These are phyloP conservation scores for Saprolegnia diclina DNA, from an alignment of 352 stramenopile genomes.

Conservation along the genomic window DNA sequence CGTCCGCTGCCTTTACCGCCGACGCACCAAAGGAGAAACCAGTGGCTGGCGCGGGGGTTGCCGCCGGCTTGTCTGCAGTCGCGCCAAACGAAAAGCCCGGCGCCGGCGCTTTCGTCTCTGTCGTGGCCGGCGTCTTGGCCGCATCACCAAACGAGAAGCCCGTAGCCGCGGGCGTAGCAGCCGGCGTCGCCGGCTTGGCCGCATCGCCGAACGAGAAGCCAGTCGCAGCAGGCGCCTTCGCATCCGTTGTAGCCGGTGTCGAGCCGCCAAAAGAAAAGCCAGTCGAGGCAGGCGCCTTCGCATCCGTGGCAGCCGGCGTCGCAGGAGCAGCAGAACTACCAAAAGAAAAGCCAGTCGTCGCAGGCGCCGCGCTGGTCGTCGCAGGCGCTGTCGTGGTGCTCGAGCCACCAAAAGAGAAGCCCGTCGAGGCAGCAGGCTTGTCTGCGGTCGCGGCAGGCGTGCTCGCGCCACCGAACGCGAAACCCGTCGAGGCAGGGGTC, in stretches of 20 bases:
- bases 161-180: slow-evolving; percentile 26
- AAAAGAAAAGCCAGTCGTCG: slow-evolving; percentile 23
- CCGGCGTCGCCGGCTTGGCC: neutral
- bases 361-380: neutral
- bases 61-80: neutral
- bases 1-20: slow-evolving; percentile 27
- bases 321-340: neutral
- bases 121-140: neutral
- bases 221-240: slow-evolving; percentile 25
- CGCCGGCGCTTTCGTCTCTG: slow-evolving; percentile 22
- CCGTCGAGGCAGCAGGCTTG: slow-evolving; percentile 1
- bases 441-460: slow-evolving; percentile 29
- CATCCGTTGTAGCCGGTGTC: slow-evolving; percentile 28
- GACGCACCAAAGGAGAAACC: slow-evolving; percentile 1
- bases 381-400: neutral
- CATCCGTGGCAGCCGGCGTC: slow-evolving; percentile 28
- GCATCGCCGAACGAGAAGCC: slow-evolving; percentile 17
- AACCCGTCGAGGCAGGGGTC: slow-evolving; percentile 20
- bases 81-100: neutral
- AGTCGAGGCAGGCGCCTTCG: slow-evolving; percentile 13
- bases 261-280: no score
- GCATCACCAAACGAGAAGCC: slow-evolving; percentile 16
- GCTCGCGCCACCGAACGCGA: slow-evolving; percentile 10
- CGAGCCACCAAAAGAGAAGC: slow-evolving; percentile 17
- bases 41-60: neutral